These are phyloP conservation scores for Auriscalpium microsporum DNA, from an alignment of 768 basidiomycete genomes.

Conservation along the genomic window DNA sequence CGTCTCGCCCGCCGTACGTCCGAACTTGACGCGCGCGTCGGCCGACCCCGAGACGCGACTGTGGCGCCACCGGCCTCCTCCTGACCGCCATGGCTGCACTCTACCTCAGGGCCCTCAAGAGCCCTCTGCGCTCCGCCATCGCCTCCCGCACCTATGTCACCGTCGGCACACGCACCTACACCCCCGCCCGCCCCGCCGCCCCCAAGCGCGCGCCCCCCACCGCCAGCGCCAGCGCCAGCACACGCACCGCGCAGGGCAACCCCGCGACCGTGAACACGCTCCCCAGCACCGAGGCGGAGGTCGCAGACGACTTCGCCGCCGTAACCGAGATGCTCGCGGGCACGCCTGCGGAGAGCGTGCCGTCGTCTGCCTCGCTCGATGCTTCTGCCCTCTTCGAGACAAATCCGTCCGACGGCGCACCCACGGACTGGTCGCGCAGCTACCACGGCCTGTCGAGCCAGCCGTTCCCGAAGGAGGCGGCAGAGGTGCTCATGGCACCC, in stretches of 20 bases:
- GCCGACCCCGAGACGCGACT: neutral
- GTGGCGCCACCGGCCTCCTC: neutral
- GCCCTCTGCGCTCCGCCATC: neutral
- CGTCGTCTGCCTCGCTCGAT: constrained; percentile 15
- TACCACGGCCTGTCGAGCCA: constrained; percentile 73
- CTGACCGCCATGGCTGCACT: neutral
- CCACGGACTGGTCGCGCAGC: constrained; percentile 84
- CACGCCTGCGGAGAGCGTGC: constrained; percentile 11
- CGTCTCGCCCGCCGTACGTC: neutral
- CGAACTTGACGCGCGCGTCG: neutral
- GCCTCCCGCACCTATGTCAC: constrained; percentile 3
- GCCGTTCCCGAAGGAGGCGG: constrained; percentile 70
- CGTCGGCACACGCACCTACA: constrained; percentile 2
- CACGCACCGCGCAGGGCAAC: constrained; percentile 17
- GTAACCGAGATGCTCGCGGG: constrained; percentile 9
- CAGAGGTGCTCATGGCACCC: constrained; percentile 65
- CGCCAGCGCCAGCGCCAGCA: constrained; percentile 25
- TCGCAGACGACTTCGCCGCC: constrained; percentile 12
- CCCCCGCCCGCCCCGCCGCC: constrained; percentile 1
- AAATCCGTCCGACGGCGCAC: constrained; percentile 2
- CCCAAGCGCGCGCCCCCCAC: constrained; percentile 13
- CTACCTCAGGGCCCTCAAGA: neutral
- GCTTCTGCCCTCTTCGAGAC: constrained; percentile 2
- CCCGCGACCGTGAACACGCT: constrained; percentile 15
- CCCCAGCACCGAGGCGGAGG: constrained; percentile 17